Conservation (phyloP, 768 basidiomycete genomes). For the Boletus sp. region DNA sequence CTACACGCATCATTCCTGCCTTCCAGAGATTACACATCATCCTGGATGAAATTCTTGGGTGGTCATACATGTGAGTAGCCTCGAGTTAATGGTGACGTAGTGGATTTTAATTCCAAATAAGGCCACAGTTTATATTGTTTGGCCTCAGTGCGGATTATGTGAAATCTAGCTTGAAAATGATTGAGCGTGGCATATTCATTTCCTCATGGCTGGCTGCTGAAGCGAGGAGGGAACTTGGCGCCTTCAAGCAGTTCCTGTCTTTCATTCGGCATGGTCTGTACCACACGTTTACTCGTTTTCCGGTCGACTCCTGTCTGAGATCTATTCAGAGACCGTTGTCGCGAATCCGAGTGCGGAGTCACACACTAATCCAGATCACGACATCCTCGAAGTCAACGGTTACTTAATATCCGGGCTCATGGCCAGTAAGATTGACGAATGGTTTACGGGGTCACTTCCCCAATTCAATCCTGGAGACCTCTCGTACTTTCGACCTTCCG, state of each 20-base stretch:
- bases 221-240: conserved; percentile 63
- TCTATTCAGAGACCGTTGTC: conserved; percentile 44
- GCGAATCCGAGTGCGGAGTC: conserved; percentile 53
- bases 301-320: conserved; percentile 14
- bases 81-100: conserved; percentile 10
- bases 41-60: conserved; percentile 75
- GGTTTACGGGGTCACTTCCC: conserved; percentile 64
- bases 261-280: conserved; percentile 74
- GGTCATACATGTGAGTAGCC: conserved; percentile 64
- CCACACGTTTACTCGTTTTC: conserved; percentile 6
- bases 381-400: conserved; percentile 77
- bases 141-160: conserved; percentile 52
- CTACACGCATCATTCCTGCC: conserved; percentile 68
- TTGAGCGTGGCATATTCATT: conserved; percentile 57
- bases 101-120: conserved; percentile 30
- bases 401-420: conserved; percentile 73
- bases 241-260: conserved; percentile 76
- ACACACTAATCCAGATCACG: conserved; percentile 51
- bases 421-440: conserved; percentile 69
- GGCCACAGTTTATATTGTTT: conserved; percentile 58
- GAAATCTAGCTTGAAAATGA: conserved; percentile 49
- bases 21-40: conserved; percentile 75
- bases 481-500: conserved; percentile 24
- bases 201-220: conserved; percentile 67
- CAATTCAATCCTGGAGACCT: conserved; percentile 35